phyloP scores from a whole-genome alignment of 2,329 filamentous ascomycete genomes.

The Fusarium graminum region DNA sequence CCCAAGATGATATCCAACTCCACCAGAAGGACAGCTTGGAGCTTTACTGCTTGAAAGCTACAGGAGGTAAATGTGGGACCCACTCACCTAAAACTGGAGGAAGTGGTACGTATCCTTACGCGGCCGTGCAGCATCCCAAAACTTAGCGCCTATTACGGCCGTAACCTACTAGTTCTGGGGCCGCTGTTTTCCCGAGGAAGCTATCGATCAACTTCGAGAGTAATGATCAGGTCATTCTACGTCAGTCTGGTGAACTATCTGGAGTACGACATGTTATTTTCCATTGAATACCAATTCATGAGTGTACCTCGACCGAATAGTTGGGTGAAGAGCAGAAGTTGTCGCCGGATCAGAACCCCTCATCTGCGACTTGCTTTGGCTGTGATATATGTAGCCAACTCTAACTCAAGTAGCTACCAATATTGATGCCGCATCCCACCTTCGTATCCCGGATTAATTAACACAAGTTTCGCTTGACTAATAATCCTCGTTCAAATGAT shows the following conservation, averaged over 20 bases:
- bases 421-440: constrained; percentile 10
- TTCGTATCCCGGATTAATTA: constrained; percentile 1
- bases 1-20: constrained; percentile 45
- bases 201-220: constrained; percentile 19
- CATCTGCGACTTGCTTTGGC: constrained; percentile 6
- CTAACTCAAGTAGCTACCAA: constrained; percentile 7
- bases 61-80: constrained; percentile 30
- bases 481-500: constrained; percentile 11
- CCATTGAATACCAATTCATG: constrained; percentile 2
- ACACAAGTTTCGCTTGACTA: constrained; percentile 6
- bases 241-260: constrained; percentile 22
- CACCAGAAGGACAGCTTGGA: constrained; percentile 61
- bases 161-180: background rate
- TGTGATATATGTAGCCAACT: constrained; percentile 1
- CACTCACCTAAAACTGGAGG: constrained; percentile 15
- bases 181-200: constrained; percentile 46
- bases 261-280: constrained; percentile 1
- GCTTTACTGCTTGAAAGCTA: constrained; percentile 51
- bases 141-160: constrained; percentile 10
- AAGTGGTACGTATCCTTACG: constrained; percentile 43
- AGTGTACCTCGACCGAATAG: background rate
- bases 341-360: background rate
- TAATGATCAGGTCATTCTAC: constrained; percentile 39
- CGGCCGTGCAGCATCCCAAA: constrained; percentile 11
- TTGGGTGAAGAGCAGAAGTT: background rate